Percentiles rank a stretch among this genome's conserved stretches.
Conservation (phyloP, 2,329 filamentous ascomycete species). For the Pyrenophora tritici-repentis region DNA sequence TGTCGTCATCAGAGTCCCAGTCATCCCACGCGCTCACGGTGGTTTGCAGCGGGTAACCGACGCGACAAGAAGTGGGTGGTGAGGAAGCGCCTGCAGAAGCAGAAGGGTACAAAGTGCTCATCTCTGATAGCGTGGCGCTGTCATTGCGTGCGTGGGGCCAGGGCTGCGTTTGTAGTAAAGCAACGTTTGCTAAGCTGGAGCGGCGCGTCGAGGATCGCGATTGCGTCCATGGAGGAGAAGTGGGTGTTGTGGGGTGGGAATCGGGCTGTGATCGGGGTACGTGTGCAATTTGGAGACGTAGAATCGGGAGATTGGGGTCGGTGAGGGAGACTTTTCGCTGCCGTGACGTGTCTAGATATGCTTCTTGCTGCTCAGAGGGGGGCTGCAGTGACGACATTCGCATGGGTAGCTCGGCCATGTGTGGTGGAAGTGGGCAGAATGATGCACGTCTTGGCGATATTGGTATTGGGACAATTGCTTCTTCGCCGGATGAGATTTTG, state of each 20-base stretch:
- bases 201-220: constrained; percentile 26
- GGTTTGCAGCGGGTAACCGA: constrained; percentile 35
- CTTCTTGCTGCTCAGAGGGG: constrained; percentile 16
- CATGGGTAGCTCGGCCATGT: constrained; percentile 33
- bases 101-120: constrained; percentile 32
- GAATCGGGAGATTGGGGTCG: constrained; percentile 37
- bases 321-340: constrained; percentile 37
- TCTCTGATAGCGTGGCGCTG: constrained; percentile 37
- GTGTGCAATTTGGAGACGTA: constrained; percentile 34
- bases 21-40: constrained; percentile 45
- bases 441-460: constrained; percentile 26
- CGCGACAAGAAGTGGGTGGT: constrained; percentile 24
- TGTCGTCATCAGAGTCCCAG: constrained; percentile 43
- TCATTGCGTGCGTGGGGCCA: constrained; percentile 26
- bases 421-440: constrained; percentile 24
- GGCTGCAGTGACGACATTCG: constrained; percentile 39
- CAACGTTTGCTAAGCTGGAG: constrained; percentile 34
- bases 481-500: constrained; percentile 22
- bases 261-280: constrained; percentile 10
- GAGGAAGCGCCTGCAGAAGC: constrained; percentile 19
- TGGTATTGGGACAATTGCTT: constrained; percentile 16
- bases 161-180: constrained; percentile 23
- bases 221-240: constrained; percentile 31
- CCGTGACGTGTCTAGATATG: constrained; percentile 14
- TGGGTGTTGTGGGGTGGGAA: constrained; percentile 26